Base-by-base conservation (phyloP, 2,329 filamentous ascomycete species). In the Hymenoscyphus occultus region DNA sequence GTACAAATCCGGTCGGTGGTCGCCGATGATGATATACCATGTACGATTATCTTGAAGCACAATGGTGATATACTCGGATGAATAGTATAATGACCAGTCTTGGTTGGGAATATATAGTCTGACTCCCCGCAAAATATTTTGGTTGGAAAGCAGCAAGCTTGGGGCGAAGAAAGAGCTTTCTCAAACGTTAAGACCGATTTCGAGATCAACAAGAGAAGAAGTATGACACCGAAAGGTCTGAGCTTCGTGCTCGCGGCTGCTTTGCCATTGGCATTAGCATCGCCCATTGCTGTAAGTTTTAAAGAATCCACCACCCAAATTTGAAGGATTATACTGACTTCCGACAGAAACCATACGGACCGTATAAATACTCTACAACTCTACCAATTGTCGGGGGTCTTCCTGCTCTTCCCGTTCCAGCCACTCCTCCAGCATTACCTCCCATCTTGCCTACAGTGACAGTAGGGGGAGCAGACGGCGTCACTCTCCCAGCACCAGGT, bases 201-300 rank as follows among this genome's bases (percentile, higher is more conserved):
- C n/a, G 42, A 45, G n/a, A 45, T 14, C 51, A 31, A 13, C 10
- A 57, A n/a, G 13, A 57, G 12, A 12, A 28, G 54, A 39, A 28
- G 16, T 35, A 35, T 32, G 28, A 35, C n/a, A n/a, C 16, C 6
- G 2, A 57, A 57, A 39, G 32, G 32, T 19, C 16, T 57, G 54
- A 57, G 54, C 54, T 31, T 57, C 54, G 31, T 57, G 54, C 54
- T 57, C 45, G 22, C 45, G 28, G 54, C 45, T 16, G 45, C 32
- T 16, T 35, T 57, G 12, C 54, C 54, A 10, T 57, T 57, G 54
- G 32, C 35, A 14, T 4, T 32, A 31, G 54, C 54, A n/a, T 32
- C 54, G 12, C 54, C 54, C 54, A 57, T 57, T 57, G 28, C 54
- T 39, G 54, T 57, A 57, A 35, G 54, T 57, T 31, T 16, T 16